A percentile compares a stretch with the other conserved stretches of the same genome.
These are phyloP conservation scores for Cutaneotrichosporon sp. DNA, from an alignment of 1,284 basidiomycete species.

Conservation along the genomic window DNA sequence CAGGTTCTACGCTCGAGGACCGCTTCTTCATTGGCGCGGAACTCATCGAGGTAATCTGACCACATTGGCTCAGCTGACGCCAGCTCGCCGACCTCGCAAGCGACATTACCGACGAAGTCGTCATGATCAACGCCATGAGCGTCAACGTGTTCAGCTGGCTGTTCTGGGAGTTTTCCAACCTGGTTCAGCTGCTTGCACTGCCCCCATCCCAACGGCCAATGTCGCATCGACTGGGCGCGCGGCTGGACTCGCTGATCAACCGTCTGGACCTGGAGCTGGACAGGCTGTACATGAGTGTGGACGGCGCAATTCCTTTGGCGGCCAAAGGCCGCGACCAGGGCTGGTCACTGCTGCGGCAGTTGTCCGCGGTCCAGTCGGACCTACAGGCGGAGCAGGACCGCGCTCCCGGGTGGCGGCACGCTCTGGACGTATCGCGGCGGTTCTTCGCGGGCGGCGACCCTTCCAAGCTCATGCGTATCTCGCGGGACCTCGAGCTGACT, in stretches of 20 bases:
- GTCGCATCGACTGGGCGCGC: constrained; percentile 13
- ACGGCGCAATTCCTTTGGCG: constrained; percentile 1
- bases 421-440: constrained; percentile 27
- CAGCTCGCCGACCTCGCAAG: constrained; percentile 40
- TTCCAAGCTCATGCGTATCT: constrained; percentile 25
- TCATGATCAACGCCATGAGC: constrained; percentile 36
- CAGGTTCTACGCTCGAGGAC: constrained; percentile 34
- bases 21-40: constrained; percentile 30
- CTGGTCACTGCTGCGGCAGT: constrained; percentile 6
- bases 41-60: constrained; percentile 31
- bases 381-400: constrained; percentile 22
- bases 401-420: constrained; percentile 34
- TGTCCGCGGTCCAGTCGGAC: constrained; percentile 8
- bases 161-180: constrained; percentile 40
- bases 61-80: constrained; percentile 10
- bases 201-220: constrained; percentile 6
- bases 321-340: constrained; percentile 2
- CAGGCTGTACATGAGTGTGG: constrained; percentile 19
- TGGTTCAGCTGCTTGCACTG: constrained; percentile 29
- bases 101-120: constrained; percentile 37
- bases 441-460: constrained; percentile 38
- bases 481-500: constrained; percentile 32
- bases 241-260: constrained; percentile 34
- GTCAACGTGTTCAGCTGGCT: constrained; percentile 43
- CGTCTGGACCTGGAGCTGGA: constrained; percentile 29